Evolutionary conservation across 192 early-diverging fungal species (phyloP).

Genomic region (Backusella morwellensis): DNA sequence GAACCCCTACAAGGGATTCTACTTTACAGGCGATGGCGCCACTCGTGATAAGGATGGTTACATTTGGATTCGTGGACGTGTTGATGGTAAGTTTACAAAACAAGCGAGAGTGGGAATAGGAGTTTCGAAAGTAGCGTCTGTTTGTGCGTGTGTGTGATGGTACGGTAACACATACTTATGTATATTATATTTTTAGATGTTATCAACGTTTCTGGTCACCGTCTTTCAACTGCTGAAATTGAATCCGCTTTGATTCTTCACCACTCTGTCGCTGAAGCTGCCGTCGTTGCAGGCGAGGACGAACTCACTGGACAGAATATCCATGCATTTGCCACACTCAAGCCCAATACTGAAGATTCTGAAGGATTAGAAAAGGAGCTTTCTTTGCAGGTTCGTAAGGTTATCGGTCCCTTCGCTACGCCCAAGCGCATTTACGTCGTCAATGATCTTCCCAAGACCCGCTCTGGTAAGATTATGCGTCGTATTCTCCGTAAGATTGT

Average conservation of each 20-base stretch:
- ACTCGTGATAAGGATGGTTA: conserved; percentile 91
- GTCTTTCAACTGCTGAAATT: conserved; percentile 92
- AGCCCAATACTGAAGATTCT: conserved; percentile 56
- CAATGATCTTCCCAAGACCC: conserved; percentile 91
- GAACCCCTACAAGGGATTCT: conserved; percentile 85
- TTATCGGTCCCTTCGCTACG: conserved; percentile 93
- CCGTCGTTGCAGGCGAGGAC: conserved; percentile 86
- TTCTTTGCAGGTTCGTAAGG: conserved; percentile 73
- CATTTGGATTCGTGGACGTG: conserved; percentile 94
- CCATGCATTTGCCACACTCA: conserved; percentile 81
- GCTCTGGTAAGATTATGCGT: conserved; percentile 96
- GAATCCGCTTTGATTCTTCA: conserved; percentile 90
- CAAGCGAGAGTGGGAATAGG: not conserved
- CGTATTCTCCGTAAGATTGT: conserved; percentile 94
- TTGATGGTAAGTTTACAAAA: conserved; percentile 41
- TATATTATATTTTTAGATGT: conserved; percentile 53
- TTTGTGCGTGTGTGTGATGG: not conserved
- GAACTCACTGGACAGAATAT: conserved; percentile 92
- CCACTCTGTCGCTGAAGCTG: conserved; percentile 84
- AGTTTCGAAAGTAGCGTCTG: not conserved
- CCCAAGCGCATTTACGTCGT: conserved; percentile 88
- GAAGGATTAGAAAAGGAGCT: conserved; percentile 61
- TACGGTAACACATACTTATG: not conserved
- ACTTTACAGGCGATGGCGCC: conserved; percentile 92
- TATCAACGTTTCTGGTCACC: conserved; percentile 96